Evolutionary conservation across 2,329 filamentous ascomycete genomes (phyloP).

Genomic region (Botrytis galanthina): DNA sequence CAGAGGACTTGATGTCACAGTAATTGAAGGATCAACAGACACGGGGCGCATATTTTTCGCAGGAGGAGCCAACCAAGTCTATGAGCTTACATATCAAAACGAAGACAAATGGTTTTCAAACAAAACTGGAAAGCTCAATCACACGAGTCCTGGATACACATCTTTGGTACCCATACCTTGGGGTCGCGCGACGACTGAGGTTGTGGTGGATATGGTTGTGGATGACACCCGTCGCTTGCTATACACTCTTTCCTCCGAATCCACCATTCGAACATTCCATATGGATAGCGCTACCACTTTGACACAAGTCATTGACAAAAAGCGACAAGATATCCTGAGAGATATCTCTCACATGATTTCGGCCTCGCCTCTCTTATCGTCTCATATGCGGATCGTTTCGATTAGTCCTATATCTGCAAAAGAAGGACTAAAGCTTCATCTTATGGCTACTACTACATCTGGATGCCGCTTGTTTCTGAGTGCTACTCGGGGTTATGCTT

Average conservation of each 20-base stretch:
- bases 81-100: slow-evolving; percentile 94
- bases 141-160: slow-evolving; percentile 71
- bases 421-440: slow-evolving; percentile 78
- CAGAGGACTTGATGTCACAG: slow-evolving; percentile 71
- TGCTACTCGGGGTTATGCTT: slow-evolving; percentile 71
- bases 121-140: slow-evolving; percentile 83
- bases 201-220: slow-evolving; percentile 75
- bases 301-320: slow-evolving; percentile 63
- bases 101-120: slow-evolving; percentile 96
- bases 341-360: slow-evolving; percentile 86
- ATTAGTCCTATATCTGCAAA: slow-evolving; percentile 79
- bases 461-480: slow-evolving; percentile 92
- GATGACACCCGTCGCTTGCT: slow-evolving; percentile 86
- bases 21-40: slow-evolving; percentile 73
- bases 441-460: slow-evolving; percentile 87
- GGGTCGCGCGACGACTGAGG: slow-evolving; percentile 55
- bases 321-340: slow-evolving; percentile 56
- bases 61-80: slow-evolving; percentile 80
- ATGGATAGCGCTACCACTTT: slow-evolving; percentile 66
- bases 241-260: slow-evolving; percentile 85
- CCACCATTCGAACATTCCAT: slow-evolving; percentile 88
- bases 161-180: slow-evolving; percentile 56
- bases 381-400: slow-evolving; percentile 71
- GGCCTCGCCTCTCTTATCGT: slow-evolving; percentile 67
- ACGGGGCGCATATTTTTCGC: slow-evolving; percentile 93